A percentile compares a stretch with the other conserved stretches of the same genome.
phyloP scores from a whole-genome alignment of 176 grass and related monocot species.

The Poa pratensis region DNA sequence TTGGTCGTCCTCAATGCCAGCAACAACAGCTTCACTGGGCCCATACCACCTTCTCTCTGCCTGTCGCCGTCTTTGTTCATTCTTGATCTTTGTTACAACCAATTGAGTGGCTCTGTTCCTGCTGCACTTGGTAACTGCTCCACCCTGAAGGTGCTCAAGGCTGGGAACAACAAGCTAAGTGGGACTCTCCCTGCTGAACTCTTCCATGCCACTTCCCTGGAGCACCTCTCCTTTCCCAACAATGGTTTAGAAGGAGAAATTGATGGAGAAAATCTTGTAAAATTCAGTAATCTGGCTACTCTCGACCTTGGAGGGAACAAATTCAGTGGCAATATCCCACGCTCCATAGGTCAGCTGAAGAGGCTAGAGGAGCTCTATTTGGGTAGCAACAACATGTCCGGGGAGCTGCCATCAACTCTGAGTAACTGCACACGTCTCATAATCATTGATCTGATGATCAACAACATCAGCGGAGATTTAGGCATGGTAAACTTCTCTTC shows the following conservation, averaged over 20 bases:
- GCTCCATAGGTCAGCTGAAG: neutral
- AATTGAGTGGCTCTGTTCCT: neutral
- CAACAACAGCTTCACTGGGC: conserved; percentile 20
- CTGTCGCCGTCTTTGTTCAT: neutral
- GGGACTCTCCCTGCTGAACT: conserved; percentile 22
- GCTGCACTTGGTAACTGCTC: conserved; percentile 10
- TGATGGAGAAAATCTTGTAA: neutral
- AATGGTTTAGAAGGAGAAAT: conserved; percentile 17
- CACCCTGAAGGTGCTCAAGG: conserved; percentile 23
- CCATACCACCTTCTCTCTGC: conserved; percentile 9
- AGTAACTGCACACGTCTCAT: neutral
- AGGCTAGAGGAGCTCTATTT: conserved; percentile 7
- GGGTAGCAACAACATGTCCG: conserved; percentile 11
- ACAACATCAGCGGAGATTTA: neutral
- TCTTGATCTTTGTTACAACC: conserved; percentile 43
- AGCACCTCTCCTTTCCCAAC: conserved; percentile 22
- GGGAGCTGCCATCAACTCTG: conserved; percentile 15
- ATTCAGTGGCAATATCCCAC: neutral
- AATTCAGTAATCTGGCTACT: conserved; percentile 30
- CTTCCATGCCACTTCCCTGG: neutral
- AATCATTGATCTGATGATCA: conserved; percentile 16
- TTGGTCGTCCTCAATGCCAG: neutral
- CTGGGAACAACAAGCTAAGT: conserved; percentile 28
- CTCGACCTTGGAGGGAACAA: conserved; percentile 33
- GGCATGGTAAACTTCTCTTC: neutral